Evolutionary conservation across 805 yeast species (phyloP).

Genomic region (Metschnikowia cubensis): DNA sequence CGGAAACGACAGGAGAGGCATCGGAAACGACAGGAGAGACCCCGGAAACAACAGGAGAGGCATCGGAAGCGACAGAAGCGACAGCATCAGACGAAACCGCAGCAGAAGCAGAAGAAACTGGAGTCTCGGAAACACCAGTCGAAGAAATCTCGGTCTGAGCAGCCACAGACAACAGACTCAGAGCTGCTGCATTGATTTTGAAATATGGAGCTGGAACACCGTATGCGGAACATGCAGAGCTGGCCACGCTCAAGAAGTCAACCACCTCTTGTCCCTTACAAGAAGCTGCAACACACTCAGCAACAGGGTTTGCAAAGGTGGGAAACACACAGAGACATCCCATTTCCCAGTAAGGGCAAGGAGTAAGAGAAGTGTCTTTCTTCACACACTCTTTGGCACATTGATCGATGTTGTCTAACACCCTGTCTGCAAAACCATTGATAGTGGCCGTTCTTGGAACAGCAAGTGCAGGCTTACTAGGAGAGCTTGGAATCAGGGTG

Average conservation of each 20-base stretch:
- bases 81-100: neutral
- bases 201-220: conserved; percentile 18
- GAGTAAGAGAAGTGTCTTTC: conserved; percentile 5
- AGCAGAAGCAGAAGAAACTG: neutral
- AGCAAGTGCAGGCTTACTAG: neutral
- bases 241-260: conserved; percentile 9
- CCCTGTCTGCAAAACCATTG: conserved; percentile 15
- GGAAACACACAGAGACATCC: conserved; percentile 16
- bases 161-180: conserved; percentile 4
- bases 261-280: conserved; percentile 11
- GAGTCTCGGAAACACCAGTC: neutral
- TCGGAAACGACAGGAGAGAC: too few relatives aligned
- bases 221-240: conserved; percentile 11
- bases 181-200: conserved; percentile 12
- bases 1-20: too few relatives aligned
- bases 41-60: too few relatives aligned
- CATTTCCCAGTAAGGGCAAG: conserved; percentile 16
- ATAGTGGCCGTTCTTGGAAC: conserved; percentile 11
- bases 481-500: conserved; percentile 4
- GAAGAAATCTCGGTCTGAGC: conserved; percentile 2
- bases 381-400: conserved; percentile 14
- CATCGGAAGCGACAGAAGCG: too few relatives aligned
- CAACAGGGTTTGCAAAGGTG: conserved; percentile 9
- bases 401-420: conserved; percentile 8
- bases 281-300: conserved; percentile 10